These are phyloP conservation scores for Neovahlkampfia damariscottae DNA, from an alignment of 78 protist genomes.

Conservation along the genomic window DNA sequence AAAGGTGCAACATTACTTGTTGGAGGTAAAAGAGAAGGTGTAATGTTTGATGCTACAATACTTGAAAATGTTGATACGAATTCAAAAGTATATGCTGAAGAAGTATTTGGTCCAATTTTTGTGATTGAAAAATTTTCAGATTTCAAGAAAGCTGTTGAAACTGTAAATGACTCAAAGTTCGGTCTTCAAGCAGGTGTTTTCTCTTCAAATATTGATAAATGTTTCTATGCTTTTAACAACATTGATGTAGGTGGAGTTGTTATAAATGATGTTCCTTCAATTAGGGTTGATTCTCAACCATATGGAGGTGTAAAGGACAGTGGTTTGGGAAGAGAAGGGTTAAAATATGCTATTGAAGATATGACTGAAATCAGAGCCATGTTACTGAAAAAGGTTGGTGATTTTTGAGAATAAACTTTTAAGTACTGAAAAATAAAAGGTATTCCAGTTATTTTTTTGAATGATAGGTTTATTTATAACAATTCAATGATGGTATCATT, in stretches of 20 bases:
- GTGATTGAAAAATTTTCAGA: slow-evolving; percentile 3
- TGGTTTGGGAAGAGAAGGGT: slow-evolving; percentile 7
- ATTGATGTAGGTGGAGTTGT: slow-evolving; percentile 38
- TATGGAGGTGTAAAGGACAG: not conserved
- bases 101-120: slow-evolving; percentile 69
- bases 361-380: slow-evolving; percentile 11
- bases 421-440: too few species aligned
- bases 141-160: slow-evolving; percentile 23
- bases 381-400: too few species aligned
- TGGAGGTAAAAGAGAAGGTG: slow-evolving; percentile 31
- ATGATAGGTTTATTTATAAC: too few species aligned
- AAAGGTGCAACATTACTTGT: slow-evolving; percentile 10
- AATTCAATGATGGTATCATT: too few species aligned
- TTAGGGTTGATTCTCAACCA: slow-evolving; percentile 30
- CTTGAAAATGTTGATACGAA: slow-evolving; percentile 15
- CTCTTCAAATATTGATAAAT: slow-evolving; percentile 34
- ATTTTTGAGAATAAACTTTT: too few species aligned
- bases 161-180: slow-evolving; percentile 47
- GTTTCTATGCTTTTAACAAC: not conserved
- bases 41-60: slow-evolving; percentile 43
- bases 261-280: slow-evolving; percentile 30
- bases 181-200: slow-evolving; percentile 60
- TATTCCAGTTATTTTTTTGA: too few species aligned
- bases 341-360: not conserved
- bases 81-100: slow-evolving; percentile 28